Base-by-base conservation (phyloP, 2,329 filamentous ascomycete species). In the Paecilomyces sp. region DNA sequence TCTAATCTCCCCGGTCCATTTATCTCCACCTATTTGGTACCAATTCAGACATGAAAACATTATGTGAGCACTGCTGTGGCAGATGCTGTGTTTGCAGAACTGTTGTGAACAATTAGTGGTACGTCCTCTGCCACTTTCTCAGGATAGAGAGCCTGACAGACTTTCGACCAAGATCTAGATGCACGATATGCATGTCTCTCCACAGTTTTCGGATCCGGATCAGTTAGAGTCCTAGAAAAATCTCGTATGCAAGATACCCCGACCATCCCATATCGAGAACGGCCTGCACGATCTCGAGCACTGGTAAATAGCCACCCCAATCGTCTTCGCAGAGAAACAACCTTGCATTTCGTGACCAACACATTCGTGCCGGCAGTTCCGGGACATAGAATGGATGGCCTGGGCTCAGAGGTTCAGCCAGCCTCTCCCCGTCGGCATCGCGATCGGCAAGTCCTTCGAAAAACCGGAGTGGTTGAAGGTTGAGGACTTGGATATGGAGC, bases 401-500 rank as follows among this genome's bases (percentile, higher is more conserved):
- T 22, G 79, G 69, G 2, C 80, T 66, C 8, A 92, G 72, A 0
- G 89, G 88, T 11, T 75, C 66, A 0, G 72, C 67, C 3, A 92
- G 78, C 3, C 81, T 78, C 70, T 91, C 88, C 1, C 85, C 90
- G 67, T 93, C 89, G 4, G 89, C 78, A 15, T 73, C 66, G 9
- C 88, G 79, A 72, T 91, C 85, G 5, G 86, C 61, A 0, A 92
- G 80, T 1, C 90, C 90, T 65, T 92, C 90, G 74, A 89, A 92
- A 74, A 91, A 85, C 77, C 84, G 83, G 70, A 93, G 92, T 0
- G 90, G 90, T 68, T 91, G 89, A 0, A 92, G 80, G 62, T 85
- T 87, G 64, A 77, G 66, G 54, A 77, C 73, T 31, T 64, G 64
- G 54, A 78, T 62, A 28, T 63, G 54, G 28, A 72, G 62, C 1